Conservation (phyloP, 257 asterid genomes). For the Hygrophila difformis region DNA sequence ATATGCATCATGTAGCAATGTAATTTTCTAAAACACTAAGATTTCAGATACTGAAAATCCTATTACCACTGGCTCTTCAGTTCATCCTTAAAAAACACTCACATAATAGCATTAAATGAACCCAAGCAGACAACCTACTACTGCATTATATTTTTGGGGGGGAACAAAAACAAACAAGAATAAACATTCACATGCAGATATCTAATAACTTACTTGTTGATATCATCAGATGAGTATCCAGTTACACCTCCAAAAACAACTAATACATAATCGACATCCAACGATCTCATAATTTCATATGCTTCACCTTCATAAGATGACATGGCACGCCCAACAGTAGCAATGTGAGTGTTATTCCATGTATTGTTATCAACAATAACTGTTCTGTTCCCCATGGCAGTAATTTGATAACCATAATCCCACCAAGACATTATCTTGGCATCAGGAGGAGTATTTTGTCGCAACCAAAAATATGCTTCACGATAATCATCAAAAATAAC, state of each 20-base stretch:
- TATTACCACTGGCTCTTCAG: no score
- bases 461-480: slow-evolving; percentile 93
- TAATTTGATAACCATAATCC: slow-evolving; percentile 99
- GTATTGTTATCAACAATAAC: slow-evolving; percentile 98
- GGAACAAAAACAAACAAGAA: not conserved
- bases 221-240: slow-evolving; percentile 96
- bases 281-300: slow-evolving; percentile 88
- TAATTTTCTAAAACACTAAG: no score
- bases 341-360: slow-evolving; percentile 98
- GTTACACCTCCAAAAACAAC: slow-evolving; percentile 99
- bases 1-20: no score
- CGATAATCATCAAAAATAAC: slow-evolving; percentile 91
- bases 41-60: no score
- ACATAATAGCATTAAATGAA: no score
- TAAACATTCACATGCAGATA: not conserved
- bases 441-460: slow-evolving; percentile 90
- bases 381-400: slow-evolving; percentile 97
- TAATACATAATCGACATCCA: slow-evolving; percentile 86
- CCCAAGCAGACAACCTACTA: no score
- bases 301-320: slow-evolving; percentile 97
- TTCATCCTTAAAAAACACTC: no score
- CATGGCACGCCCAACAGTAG: slow-evolving; percentile 99
- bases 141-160: no score
- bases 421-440: slow-evolving; percentile 99
- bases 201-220: slow-evolving; percentile 72